These are phyloP conservation scores for Penicillium fuscoglaucum DNA, from an alignment of 2,329 filamentous ascomycete genomes.

Conservation along the genomic window DNA sequence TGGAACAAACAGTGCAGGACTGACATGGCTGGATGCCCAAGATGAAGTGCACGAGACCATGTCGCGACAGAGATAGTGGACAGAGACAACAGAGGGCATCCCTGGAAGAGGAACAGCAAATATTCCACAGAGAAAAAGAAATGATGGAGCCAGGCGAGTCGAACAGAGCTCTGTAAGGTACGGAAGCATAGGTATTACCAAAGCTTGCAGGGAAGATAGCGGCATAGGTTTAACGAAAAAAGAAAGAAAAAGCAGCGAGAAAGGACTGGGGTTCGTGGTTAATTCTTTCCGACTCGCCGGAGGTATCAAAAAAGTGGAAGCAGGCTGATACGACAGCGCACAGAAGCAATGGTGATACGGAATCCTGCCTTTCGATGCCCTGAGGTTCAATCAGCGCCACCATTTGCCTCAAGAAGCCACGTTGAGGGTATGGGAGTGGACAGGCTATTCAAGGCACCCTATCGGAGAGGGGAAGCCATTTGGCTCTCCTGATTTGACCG, in stretches of 20 bases:
- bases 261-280: slow-evolving; percentile 27
- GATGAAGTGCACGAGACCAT: slow-evolving; percentile 31
- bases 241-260: slow-evolving; percentile 23
- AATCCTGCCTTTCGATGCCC: slow-evolving; percentile 22
- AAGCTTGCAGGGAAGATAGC: slow-evolving; percentile 20
- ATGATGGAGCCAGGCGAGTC: slow-evolving; percentile 19
- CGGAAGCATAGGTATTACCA: slow-evolving; percentile 21
- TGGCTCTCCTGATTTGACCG: neutral
- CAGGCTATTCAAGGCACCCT: slow-evolving; percentile 24
- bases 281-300: slow-evolving; percentile 26
- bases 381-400: slow-evolving; percentile 14
- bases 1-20: slow-evolving; percentile 21
- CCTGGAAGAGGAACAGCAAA: slow-evolving; percentile 27
- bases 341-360: slow-evolving; percentile 26
- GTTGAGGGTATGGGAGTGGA: slow-evolving; percentile 13
- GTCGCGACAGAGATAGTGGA: slow-evolving; percentile 25
- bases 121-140: slow-evolving; percentile 30
- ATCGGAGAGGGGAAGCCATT: slow-evolving; percentile 14
- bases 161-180: slow-evolving; percentile 30
- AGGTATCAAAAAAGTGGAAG: slow-evolving; percentile 17
- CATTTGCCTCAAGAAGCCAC: slow-evolving; percentile 28
- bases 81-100: slow-evolving; percentile 27
- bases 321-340: slow-evolving; percentile 28
- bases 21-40: slow-evolving; percentile 27
- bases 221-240: slow-evolving; percentile 19